Evolutionary conservation across 78 protist genomes (phyloP).

Genomic region (Bodo saltans): DNA sequence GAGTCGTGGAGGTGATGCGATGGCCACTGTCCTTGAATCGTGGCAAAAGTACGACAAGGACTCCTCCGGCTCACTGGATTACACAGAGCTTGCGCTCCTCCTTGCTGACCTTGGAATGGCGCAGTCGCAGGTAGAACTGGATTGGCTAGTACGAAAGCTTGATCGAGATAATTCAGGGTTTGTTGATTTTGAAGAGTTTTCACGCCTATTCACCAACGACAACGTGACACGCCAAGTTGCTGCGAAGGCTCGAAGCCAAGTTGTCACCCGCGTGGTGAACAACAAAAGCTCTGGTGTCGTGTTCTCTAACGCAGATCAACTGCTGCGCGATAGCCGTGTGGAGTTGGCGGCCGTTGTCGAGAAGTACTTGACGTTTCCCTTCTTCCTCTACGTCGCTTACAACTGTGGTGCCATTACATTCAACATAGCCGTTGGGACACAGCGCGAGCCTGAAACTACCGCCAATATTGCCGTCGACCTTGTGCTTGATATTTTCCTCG

Average conservation of each 20-base stretch:
- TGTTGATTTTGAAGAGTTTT: slow-evolving; percentile 14
- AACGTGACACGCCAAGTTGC: neutral
- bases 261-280: neutral
- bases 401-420: neutral
- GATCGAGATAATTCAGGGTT: neutral
- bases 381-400: neutral
- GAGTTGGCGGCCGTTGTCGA: neutral
- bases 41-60: slow-evolving; percentile 20
- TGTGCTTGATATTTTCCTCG: neutral
- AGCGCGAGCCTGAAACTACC: neutral
- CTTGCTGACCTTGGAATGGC: neutral
- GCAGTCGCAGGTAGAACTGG: slow-evolving; percentile 9
- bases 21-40: neutral
- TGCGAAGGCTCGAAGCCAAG: neutral
- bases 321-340: neutral
- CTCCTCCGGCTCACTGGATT: neutral
- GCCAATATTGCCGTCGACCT: neutral
- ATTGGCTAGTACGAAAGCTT: neutral
- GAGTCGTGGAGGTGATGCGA: neutral
- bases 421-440: neutral
- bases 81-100: neutral
- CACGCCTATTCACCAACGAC: neutral
- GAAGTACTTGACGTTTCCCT: neutral
- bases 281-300: neutral
- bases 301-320: neutral